Evolutionary conservation across 306 rosid genomes (phyloP).

Genomic region (Quercus wislizeni): DNA sequence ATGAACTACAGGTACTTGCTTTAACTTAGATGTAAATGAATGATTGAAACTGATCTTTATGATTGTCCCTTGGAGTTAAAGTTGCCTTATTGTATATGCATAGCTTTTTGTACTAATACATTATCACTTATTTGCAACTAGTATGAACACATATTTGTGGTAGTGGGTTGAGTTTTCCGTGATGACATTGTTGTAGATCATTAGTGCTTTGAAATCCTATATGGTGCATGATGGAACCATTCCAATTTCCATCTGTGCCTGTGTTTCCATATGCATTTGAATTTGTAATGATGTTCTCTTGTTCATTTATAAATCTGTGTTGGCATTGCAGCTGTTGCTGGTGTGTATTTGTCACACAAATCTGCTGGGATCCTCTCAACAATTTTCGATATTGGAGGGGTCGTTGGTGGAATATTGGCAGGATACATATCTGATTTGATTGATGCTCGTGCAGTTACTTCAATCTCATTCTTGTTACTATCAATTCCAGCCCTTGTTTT

Average conservation of each 20-base stretch:
- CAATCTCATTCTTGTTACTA: constrained; percentile 63
- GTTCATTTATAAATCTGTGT: background rate
- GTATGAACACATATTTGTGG: background rate
- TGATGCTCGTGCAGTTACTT: constrained; percentile 85
- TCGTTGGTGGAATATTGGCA: constrained; percentile 77
- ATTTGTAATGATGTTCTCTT: background rate
- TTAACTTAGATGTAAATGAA: background rate
- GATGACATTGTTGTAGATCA: no score
- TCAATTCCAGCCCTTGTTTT: constrained; percentile 77
- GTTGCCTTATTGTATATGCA: background rate
- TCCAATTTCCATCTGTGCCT: background rate
- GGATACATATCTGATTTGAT: constrained; percentile 82
- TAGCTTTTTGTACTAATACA: background rate
- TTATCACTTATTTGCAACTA: background rate
- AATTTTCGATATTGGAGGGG: constrained; percentile 86
- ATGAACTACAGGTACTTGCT: constrained; percentile 42
- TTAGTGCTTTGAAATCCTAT: no score
- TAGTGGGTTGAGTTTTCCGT: background rate
- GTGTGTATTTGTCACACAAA: constrained; percentile 72
- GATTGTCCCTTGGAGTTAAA: background rate
- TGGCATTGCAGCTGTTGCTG: constrained; percentile 70
- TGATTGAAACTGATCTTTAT: background rate
- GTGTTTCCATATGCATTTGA: background rate
- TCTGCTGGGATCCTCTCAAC: constrained; percentile 87
- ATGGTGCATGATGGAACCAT: background rate